Base-by-base conservation (phyloP, 177 flowering plant genomes). In the Telopea speciosissima region DNA sequence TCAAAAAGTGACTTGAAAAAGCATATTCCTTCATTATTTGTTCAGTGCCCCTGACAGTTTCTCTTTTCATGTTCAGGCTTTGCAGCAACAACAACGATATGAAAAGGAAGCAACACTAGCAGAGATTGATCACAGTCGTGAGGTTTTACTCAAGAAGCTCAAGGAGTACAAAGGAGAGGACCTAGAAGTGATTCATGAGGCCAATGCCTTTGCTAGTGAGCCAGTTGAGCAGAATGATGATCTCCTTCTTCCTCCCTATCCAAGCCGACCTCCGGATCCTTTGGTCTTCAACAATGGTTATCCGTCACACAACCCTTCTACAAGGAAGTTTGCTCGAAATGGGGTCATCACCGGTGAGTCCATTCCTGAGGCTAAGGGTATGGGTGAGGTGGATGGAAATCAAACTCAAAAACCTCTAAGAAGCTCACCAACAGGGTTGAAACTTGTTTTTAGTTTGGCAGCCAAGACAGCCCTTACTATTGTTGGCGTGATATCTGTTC, bases 181-280 rank as follows among this genome's bases (percentile, higher is more conserved):
- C 70, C 82, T 92, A 72, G 92, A 86, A 77, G 97, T 95, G 75
- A 86, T 92, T 73, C 84, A 82, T 6, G 97, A 93, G 67, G 92
- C 95, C 67, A 79, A 87, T 73, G 83, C 86, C 67, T 93, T 93
- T 78, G 97, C 89, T 24, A 85, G 97, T 76, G 90, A 86, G 79
- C 83, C 88, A 49, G 92, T 88, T 13, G 87, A 90, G 73, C 83
- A 82, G 24, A 80, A 77, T 77, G 84, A 79, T 68, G 88, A 90
- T 77, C 93, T 95, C 44, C 80, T 92, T 63, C 98, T 92, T 79
- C 98, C 98, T 70, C 98, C 97, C 16, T 94, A 94, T 77, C 90
- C 91, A 56, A 85, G 74, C 75, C 90, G 83, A 19, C 79, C 85
- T 61, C 85, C 91, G 12, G 83, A 31, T 17, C 68, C 93, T 28